These are phyloP conservation scores for Phialocephala sp. DNA, from an alignment of 2,329 filamentous ascomycete species.

Conservation along the genomic window DNA sequence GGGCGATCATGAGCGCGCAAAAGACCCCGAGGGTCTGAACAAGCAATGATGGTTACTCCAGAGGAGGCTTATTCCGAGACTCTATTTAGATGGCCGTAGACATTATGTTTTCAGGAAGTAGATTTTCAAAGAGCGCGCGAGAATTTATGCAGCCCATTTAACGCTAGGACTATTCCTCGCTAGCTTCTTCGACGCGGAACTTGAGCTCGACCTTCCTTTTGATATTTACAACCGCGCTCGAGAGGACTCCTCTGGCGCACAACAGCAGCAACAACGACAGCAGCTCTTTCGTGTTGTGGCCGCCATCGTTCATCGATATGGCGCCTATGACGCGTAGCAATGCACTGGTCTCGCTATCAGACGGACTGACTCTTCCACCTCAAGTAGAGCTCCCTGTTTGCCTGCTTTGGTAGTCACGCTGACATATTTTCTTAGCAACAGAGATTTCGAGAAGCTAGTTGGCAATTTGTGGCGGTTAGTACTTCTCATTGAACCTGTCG, in stretches of 20 bases:
- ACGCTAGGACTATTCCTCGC: not conserved
- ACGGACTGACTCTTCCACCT: conserved; percentile 26
- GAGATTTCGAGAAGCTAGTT: conserved; percentile 41
- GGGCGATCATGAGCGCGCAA: conserved; percentile 97
- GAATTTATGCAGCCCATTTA: not conserved
- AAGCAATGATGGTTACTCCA: conserved; percentile 74
- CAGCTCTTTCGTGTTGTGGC: not conserved
- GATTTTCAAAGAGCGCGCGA: conserved; percentile 10
- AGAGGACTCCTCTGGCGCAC: not conserved
- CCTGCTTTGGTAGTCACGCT: conserved; percentile 16
- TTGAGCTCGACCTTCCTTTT: not conserved
- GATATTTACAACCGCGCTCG: not conserved
- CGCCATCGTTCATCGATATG: conserved; percentile 30
- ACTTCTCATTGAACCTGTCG: not conserved
- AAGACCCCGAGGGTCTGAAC: conserved; percentile 86
- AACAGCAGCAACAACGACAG: not conserved
- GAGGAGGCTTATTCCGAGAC: conserved; percentile 87
- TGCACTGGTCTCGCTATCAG: conserved; percentile 30
- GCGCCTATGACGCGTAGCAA: conserved; percentile 41
- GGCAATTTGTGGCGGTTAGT: conserved; percentile 41
- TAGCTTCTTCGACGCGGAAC: not conserved
- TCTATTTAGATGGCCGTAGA: conserved; percentile 96
- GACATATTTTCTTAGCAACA: conserved; percentile 27
- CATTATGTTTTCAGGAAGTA: conserved; percentile 60
- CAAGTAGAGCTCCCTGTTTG: conserved; percentile 28